Evolutionary conservation across 2,329 filamentous ascomycete species (phyloP), one percentile per base, ranked within the genome.

Genomic region (Aotearoamyces nothofagi): DNA sequence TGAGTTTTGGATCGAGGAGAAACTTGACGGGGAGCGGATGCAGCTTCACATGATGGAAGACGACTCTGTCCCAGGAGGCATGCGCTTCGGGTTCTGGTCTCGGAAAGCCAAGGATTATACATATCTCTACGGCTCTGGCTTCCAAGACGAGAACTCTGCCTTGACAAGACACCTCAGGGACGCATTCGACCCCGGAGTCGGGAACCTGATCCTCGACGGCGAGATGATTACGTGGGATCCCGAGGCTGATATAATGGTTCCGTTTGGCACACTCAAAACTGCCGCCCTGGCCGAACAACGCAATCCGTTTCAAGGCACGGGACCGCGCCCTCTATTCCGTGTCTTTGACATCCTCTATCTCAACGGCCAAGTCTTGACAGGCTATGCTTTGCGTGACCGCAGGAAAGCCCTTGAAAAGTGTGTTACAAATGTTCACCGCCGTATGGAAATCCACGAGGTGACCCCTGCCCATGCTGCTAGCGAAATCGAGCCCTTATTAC

Each of bases 151-250:
- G 5, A 72, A 75, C 22, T 77, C 78, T 5, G 74, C 84, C 5
- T 52, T 96, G 29, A 93, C 87, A 0, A 67, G 82, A 17, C 77
- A 92, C 47, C 59, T 96, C 12, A 70, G 70, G 29, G 62, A 71
- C 22, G 83, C 82, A 0, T 96, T 98, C 49, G 61, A 73, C 2
- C 58, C 71, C 1, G 74, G 76, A 2, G 83, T 96, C 1, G 65
- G 76, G 10, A 94, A 81, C 46, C 65, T 93, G 39, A 93, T 98
- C 27, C 63, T 98, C 0, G 90, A 98, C 44, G 90, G 90, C 7
- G 90, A 98, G 51, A 98, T 98, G 90, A 84, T 98, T 33, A 93
- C 86, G 1, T 98, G 90, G 90, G 83, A 96, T 47, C 80, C 84
- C 35, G 71, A 77, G 24, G 63, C 79, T 27, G 79, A 93, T 54